A percentile compares a stretch with the other conserved stretches of the same genome.
phyloP scores from a whole-genome alignment of 1,139 yeast genomes.

The Kurtzmaniella quercitrusa region DNA sequence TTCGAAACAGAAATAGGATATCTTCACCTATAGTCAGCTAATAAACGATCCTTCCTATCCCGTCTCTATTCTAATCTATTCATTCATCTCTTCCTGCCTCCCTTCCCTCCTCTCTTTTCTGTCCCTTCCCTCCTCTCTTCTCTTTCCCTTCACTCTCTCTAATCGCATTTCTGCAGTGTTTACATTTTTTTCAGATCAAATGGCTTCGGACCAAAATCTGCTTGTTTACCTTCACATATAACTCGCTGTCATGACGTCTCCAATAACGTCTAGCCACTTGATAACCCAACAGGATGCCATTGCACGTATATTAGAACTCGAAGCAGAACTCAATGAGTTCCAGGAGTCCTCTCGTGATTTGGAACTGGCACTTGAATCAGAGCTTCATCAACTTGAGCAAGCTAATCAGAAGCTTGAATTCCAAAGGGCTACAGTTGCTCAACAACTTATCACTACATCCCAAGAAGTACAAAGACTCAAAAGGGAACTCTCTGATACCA shows the following conservation, averaged over 20 bases:
- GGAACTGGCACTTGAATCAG: slow-evolving; percentile 43
- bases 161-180: too few relatives aligned
- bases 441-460: slow-evolving; percentile 12
- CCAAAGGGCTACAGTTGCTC: slow-evolving; percentile 13
- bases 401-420: slow-evolving; percentile 18
- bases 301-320: slow-evolving; percentile 16
- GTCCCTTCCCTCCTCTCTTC: too few relatives aligned
- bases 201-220: neutral
- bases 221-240: neutral
- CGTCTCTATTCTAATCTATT: too few relatives aligned
- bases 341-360: slow-evolving; percentile 42
- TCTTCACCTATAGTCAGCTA: too few relatives aligned
- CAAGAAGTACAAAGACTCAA: slow-evolving; percentile 13
- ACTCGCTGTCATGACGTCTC: neutral
- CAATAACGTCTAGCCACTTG: neutral
- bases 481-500: slow-evolving; percentile 20
- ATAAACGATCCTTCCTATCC: too few relatives aligned
- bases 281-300: neutral
- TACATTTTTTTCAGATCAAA: too few relatives aligned
- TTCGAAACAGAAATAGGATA: too few relatives aligned
- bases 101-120: too few relatives aligned
- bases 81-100: too few relatives aligned
- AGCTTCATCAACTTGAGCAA: slow-evolving; percentile 30
- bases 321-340: slow-evolving; percentile 34
- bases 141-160: too few relatives aligned